phyloP scores from a whole-genome alignment of 202 grass and related monocot species.

The Tripidium arundinaceum region DNA sequence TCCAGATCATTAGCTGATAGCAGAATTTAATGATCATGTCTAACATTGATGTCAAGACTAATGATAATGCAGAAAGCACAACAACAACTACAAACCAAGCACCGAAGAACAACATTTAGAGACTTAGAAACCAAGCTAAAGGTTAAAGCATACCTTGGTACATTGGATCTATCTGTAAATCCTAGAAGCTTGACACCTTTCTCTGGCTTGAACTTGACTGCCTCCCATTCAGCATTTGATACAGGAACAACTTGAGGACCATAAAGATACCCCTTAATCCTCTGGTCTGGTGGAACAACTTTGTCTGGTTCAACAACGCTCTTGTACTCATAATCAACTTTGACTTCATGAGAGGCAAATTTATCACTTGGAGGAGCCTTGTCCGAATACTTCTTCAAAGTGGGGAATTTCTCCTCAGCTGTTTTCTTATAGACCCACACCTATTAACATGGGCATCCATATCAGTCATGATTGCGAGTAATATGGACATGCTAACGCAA shows the following conservation, averaged over 20 bases:
- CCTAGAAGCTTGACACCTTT: slow-evolving; percentile 95
- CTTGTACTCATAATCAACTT: slow-evolving; percentile 90
- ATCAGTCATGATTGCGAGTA: slow-evolving; percentile 7
- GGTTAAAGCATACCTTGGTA: slow-evolving; percentile 51
- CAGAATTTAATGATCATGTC: slow-evolving; percentile 3
- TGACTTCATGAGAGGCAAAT: slow-evolving; percentile 84
- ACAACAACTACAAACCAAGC: slow-evolving; percentile 4
- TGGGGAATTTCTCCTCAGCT: slow-evolving; percentile 89
- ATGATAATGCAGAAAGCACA: slow-evolving; percentile 2
- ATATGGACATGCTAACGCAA: neutral
- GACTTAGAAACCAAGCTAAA: slow-evolving; percentile 11
- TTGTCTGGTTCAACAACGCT: slow-evolving; percentile 68
- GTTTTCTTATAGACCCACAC: slow-evolving; percentile 99
- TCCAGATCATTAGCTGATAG: neutral
- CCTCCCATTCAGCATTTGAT: slow-evolving; percentile 80
- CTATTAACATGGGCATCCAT: slow-evolving; percentile 47
- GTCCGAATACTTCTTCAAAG: slow-evolving; percentile 84
- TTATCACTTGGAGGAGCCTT: slow-evolving; percentile 71
- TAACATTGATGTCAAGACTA: neutral
- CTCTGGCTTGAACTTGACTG: slow-evolving; percentile 79
- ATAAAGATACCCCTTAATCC: slow-evolving; percentile 94
- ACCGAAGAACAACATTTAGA: slow-evolving; percentile 18
- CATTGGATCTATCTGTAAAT: slow-evolving; percentile 68
- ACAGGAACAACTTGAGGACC: slow-evolving; percentile 95
- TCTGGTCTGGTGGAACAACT: slow-evolving; percentile 88